Evolutionary conservation across 2,329 filamentous ascomycete species (phyloP).

Genomic region (Stachybotrys elegans): DNA sequence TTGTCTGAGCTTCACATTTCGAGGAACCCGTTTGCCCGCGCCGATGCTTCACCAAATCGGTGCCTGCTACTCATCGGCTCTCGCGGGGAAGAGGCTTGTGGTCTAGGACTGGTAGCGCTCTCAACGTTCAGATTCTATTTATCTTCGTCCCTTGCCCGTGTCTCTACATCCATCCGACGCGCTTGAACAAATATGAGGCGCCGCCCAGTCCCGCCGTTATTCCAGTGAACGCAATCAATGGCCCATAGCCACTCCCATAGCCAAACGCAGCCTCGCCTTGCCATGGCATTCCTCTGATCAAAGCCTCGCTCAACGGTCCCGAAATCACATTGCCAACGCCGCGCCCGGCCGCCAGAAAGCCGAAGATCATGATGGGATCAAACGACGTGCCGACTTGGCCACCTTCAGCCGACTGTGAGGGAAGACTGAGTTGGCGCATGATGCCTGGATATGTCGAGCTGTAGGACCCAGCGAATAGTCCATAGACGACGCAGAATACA

Average conservation of each 20-base stretch:
- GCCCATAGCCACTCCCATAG: conserved; percentile 27
- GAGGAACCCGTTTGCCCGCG: no score
- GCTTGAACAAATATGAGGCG: conserved; percentile 22
- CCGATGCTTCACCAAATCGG: no score
- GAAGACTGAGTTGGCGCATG: conserved; percentile 35
- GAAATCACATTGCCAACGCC: conserved; percentile 56
- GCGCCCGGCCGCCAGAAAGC: conserved; percentile 51
- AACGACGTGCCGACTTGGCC: conserved; percentile 12
- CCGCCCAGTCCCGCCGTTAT: conserved; percentile 23
- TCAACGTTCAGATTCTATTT: not conserved
- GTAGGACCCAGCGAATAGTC: conserved; percentile 61
- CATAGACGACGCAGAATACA: conserved; percentile 57
- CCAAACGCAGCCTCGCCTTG: conserved; percentile 24
- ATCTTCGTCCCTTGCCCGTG: not conserved
- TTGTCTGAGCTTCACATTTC: no score
- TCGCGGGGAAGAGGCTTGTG: not conserved
- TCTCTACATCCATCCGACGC: conserved; percentile 23
- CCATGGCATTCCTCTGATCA: conserved; percentile 42
- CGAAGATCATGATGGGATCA: conserved; percentile 52
- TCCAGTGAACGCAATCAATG: conserved; percentile 28
- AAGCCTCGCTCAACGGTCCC: conserved; percentile 50
- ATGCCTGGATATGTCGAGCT: conserved; percentile 58
- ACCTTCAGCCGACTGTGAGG: conserved; percentile 3
- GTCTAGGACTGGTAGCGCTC: not conserved
- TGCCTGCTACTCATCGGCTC: no score